Evolutionary conservation across 1,284 basidiomycete genomes (phyloP).

Genomic region (Tylopilus sp.): DNA sequence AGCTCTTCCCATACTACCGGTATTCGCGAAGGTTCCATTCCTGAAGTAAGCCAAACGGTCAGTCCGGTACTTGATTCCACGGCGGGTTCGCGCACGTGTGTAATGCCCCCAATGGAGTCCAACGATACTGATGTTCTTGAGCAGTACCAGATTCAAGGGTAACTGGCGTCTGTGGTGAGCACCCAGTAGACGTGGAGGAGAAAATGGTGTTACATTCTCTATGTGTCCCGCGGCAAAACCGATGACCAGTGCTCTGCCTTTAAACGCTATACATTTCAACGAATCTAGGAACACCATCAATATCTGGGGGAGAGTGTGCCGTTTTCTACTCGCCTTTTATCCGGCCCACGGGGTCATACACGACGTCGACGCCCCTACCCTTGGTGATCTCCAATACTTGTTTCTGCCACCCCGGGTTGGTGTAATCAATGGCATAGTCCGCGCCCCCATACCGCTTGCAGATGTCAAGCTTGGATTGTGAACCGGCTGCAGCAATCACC

Average conservation of each 20-base stretch:
- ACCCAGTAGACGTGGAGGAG: background rate
- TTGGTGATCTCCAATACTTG: constrained; percentile 70
- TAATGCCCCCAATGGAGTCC: constrained; percentile 90
- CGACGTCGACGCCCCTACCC: constrained; percentile 83
- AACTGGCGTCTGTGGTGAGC: constrained; percentile 44
- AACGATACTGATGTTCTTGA: constrained; percentile 82
- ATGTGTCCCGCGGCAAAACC: constrained; percentile 89
- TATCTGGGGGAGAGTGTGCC: background rate
- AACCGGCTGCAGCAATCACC: constrained; percentile 78
- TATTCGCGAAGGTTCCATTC: constrained; percentile 64
- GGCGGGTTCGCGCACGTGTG: constrained; percentile 38
- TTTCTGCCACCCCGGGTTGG: constrained; percentile 67
- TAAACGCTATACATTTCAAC: constrained; percentile 92
- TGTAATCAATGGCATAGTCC: constrained; percentile 68
- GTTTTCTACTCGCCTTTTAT: constrained; percentile 52
- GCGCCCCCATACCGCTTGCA: constrained; percentile 67
- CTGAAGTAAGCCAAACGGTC: constrained; percentile 35
- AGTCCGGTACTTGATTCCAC: background rate
- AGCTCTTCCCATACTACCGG: constrained; percentile 73
- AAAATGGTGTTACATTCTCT: constrained; percentile 64
- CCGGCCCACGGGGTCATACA: constrained; percentile 87
- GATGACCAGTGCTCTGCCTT: constrained; percentile 86
- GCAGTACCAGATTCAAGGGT: constrained; percentile 82
- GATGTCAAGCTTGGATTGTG: constrained; percentile 64
- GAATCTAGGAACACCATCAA: constrained; percentile 42